These are phyloP conservation scores for Durusdinium trenchii DNA, from an alignment of 73 alveolate species.

Conservation along the genomic window DNA sequence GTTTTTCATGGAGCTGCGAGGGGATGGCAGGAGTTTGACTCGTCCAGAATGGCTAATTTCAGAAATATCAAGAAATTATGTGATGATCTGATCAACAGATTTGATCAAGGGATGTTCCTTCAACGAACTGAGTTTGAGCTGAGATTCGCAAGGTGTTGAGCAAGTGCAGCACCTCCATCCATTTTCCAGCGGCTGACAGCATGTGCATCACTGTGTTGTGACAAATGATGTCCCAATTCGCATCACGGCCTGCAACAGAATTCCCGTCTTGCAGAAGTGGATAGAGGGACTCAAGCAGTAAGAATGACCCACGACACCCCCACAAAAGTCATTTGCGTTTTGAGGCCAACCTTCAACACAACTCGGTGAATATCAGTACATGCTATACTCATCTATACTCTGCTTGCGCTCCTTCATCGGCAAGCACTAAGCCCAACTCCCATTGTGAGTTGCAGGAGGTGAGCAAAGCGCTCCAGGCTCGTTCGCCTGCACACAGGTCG, in stretches of 20 bases:
- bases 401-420: slow-evolving; percentile 30
- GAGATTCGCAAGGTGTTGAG: neutral
- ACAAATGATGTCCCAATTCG: slow-evolving; percentile 49
- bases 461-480: slow-evolving; percentile 50
- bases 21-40: too few species aligned
- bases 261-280: neutral
- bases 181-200: neutral
- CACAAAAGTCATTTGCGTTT: neutral
- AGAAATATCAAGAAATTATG: too few species aligned
- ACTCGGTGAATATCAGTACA: neutral
- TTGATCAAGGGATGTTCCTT: neutral
- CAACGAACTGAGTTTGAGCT: neutral
- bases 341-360: neutral
- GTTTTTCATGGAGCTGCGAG: too few species aligned
- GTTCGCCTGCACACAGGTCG: neutral
- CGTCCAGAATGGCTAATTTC: too few species aligned
- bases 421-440: slow-evolving; percentile 31
- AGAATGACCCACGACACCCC: neutral
- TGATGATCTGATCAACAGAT: too few species aligned
- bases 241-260: neutral
- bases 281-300: neutral
- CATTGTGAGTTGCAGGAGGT: slow-evolving; percentile 55
- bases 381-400: neutral
- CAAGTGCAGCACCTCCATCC: slow-evolving; percentile 2
- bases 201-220: slow-evolving; percentile 36